A percentile compares a stretch with the other conserved stretches of the same genome.
phyloP scores from a whole-genome alignment of 441 rosid species.

The Manihot esculenta region DNA sequence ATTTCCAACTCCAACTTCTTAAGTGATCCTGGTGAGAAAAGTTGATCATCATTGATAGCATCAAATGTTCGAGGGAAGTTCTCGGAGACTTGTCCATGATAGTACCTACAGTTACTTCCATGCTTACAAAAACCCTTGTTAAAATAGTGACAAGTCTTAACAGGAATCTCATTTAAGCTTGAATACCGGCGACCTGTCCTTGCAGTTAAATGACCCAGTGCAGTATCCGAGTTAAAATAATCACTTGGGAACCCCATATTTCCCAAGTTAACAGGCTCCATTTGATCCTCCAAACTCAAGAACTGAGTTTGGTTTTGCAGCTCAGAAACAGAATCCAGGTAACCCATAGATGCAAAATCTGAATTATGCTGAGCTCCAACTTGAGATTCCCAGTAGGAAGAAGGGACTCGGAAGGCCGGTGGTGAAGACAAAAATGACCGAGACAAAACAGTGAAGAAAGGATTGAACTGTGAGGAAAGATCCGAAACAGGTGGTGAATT shows the following conservation, averaged over 20 bases:
- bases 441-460: constrained; percentile 30
- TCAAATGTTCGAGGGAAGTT: constrained; percentile 38
- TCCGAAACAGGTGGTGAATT: constrained; percentile 27
- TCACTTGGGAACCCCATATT: constrained; percentile 36
- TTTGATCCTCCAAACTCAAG: constrained; percentile 46
- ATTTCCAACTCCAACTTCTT: constrained; percentile 61
- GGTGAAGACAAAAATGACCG: constrained; percentile 29
- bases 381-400: constrained; percentile 38
- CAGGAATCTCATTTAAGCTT: constrained; percentile 33
- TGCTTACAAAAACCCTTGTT: constrained; percentile 71
- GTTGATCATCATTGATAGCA: constrained; percentile 37
- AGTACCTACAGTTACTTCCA: constrained; percentile 60
- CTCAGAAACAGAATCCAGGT: constrained; percentile 37
- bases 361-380: constrained; percentile 26
- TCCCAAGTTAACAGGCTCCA: constrained; percentile 34
- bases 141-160: constrained; percentile 58
- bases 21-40: constrained; percentile 40
- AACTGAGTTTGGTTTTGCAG: constrained; percentile 37
- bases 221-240: constrained; percentile 37
- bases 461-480: constrained; percentile 26
- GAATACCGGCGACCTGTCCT: constrained; percentile 31
- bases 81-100: constrained; percentile 45
- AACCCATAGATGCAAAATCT: constrained; percentile 29
- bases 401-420: constrained; percentile 27
- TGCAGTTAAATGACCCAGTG: constrained; percentile 24